Evolutionary conservation across 208 protist species (phyloP).

Genomic region (Naegleria fowleri): DNA sequence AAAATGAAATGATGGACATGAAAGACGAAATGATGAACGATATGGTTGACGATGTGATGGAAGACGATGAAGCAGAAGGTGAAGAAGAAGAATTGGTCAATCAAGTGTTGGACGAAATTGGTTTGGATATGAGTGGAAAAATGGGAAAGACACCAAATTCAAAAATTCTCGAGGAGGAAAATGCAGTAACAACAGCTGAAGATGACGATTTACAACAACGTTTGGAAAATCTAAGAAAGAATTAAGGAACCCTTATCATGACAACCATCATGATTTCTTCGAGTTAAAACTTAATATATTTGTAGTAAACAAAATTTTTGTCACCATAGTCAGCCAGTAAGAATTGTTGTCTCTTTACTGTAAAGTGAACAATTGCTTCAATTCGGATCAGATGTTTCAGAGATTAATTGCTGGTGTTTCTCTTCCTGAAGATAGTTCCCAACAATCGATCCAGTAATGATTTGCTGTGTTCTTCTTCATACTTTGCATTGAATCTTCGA

Average conservation of each 20-base stretch:
- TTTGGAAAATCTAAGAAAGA: constrained; percentile 25
- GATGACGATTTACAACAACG: constrained; percentile 10
- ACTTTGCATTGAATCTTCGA: neutral
- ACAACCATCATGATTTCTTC: neutral
- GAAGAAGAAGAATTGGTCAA: constrained; percentile 14
- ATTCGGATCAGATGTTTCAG: no score
- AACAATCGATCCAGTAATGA: neutral
- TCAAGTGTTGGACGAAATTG: constrained; percentile 29
- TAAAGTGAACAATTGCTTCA: no score
- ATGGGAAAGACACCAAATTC: neutral
- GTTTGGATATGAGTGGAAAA: neutral
- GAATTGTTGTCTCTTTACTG: no score
- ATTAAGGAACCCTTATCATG: neutral
- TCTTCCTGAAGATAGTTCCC: neutral
- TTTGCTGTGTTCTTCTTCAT: neutral
- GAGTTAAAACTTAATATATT: neutral
- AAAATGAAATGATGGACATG: constrained; percentile 94
- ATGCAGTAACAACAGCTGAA: no score
- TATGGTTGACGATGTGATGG: constrained; percentile 59
- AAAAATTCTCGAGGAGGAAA: neutral
- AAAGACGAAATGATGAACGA: constrained; percentile 98
- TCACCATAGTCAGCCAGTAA: no score
- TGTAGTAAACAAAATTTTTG: neutral
- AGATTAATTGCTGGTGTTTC: no score
- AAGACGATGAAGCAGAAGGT: neutral